phyloP scores from a whole-genome alignment of 768 basidiomycete genomes.

The Russula dissimulans region DNA sequence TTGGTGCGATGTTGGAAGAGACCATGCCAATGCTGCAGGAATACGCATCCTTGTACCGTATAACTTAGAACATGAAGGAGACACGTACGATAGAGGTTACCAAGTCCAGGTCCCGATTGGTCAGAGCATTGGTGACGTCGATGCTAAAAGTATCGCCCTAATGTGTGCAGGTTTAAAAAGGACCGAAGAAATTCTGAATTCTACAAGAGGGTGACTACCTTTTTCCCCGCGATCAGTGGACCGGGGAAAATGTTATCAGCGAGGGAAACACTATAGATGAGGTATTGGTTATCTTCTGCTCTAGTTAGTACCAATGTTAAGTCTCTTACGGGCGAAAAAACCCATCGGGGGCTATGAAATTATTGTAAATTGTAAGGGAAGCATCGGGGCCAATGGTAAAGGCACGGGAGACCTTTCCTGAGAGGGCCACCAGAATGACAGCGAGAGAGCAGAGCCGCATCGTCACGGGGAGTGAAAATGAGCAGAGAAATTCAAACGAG shows the following conservation, averaged over 20 bases:
- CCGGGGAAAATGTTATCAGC: slow-evolving; percentile 4
- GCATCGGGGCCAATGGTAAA: slow-evolving; percentile 19
- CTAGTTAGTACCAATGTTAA: background rate
- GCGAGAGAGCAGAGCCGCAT: background rate
- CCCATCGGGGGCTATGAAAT: slow-evolving; percentile 22
- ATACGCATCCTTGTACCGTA: no score
- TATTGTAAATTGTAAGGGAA: slow-evolving; percentile 18
- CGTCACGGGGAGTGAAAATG: background rate
- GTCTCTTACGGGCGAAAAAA: slow-evolving; percentile 15
- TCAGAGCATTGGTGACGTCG: slow-evolving; percentile 36
- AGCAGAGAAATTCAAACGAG: background rate
- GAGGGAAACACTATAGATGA: background rate
- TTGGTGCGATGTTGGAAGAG: slow-evolving; percentile 34
- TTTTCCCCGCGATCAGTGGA: slow-evolving; percentile 23
- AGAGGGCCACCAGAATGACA: slow-evolving; percentile 1
- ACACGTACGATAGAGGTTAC: slow-evolving; percentile 38
- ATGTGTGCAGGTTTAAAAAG: slow-evolving; percentile 20
- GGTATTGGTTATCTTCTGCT: background rate
- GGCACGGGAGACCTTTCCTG: background rate
- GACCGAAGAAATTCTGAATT: no score
- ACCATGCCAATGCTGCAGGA: slow-evolving; percentile 46
- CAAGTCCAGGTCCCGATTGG: slow-evolving; percentile 36
- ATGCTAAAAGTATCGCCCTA: slow-evolving; percentile 32
- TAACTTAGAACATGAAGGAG: background rate
- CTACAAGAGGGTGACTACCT: background rate